phyloP scores from a whole-genome alignment of 1,284 basidiomycete genomes.

The Ceratobasidium sp. region DNA sequence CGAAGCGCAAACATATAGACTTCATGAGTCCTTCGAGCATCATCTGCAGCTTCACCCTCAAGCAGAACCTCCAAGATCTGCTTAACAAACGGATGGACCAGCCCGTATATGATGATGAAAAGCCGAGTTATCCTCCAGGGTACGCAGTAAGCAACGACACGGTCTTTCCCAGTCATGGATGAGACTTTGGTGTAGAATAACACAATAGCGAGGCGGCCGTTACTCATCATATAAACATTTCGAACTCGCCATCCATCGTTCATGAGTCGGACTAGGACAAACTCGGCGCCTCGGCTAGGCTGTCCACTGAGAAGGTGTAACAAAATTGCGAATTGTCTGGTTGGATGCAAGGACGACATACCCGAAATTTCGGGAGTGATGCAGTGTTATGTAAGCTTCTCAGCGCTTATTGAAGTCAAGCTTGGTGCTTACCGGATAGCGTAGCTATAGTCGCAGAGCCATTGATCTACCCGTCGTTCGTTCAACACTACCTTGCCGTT shows the following conservation, averaged over 20 bases:
- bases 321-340: background rate
- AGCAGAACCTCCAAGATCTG: background rate
- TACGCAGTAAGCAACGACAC: background rate
- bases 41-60: background rate
- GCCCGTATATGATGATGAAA: background rate
- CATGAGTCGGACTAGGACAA: background rate
- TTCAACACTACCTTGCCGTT: background rate
- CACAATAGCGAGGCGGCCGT: background rate
- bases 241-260: background rate
- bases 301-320: background rate
- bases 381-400: too few species aligned
- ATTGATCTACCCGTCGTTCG: background rate
- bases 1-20: slow-evolving; percentile 1
- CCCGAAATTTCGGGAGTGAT: too few species aligned
- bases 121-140: slow-evolving; percentile 17
- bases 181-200: slow-evolving; percentile 6
- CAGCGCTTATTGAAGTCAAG: too few species aligned
- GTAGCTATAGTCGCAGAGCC: background rate
- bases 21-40: background rate
- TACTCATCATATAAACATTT: background rate
- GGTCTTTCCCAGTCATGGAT: slow-evolving; percentile 2
- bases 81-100: background rate
- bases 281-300: background rate
- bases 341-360: background rate
- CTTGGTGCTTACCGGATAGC: background rate